Percentiles rank a stretch among this genome's conserved stretches.
Conservation (phyloP, 2,329 filamentous ascomycete species). For the Colletotrichum magnum region DNA sequence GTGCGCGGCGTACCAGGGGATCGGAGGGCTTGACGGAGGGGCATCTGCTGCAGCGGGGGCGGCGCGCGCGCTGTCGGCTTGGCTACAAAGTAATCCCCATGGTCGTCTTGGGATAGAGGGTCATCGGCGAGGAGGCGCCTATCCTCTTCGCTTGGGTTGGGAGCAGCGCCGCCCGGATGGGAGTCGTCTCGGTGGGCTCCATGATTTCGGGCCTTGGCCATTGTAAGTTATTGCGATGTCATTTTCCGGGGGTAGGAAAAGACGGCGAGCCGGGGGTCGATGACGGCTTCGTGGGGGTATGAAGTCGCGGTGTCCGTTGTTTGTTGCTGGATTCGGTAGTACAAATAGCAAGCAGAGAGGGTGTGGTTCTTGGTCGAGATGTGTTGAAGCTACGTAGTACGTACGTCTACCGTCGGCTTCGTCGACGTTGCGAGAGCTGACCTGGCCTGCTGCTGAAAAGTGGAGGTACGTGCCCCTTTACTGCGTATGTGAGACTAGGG, state of each 20-base stretch:
- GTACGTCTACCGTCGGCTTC: slow-evolving; percentile 25
- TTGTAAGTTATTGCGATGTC: slow-evolving; percentile 43
- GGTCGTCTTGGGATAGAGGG: slow-evolving; percentile 41
- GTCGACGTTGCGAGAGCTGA: slow-evolving; percentile 40
- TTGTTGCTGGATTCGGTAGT: background rate
- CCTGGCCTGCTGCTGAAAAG: slow-evolving; percentile 15
- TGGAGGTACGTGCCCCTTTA: slow-evolving; percentile 28
- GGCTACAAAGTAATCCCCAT: slow-evolving; percentile 29
- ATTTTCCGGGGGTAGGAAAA: slow-evolving; percentile 33
- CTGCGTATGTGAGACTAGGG: slow-evolving; percentile 16
- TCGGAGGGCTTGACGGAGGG: slow-evolving; percentile 39
- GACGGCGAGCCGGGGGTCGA: background rate
- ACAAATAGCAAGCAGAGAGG: background rate
- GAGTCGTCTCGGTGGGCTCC: slow-evolving; percentile 40
- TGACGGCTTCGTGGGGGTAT: slow-evolving; percentile 3
- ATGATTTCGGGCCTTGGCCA: slow-evolving; percentile 42
- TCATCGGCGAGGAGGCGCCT: slow-evolving; percentile 44
- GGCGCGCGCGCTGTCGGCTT: slow-evolving; percentile 14
- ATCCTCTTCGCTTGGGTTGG: slow-evolving; percentile 42
- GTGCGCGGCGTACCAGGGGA: slow-evolving; percentile 69
- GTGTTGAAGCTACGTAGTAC: background rate
- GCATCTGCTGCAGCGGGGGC: slow-evolving; percentile 1
- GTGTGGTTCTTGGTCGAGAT: background rate
- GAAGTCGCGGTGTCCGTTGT: slow-evolving; percentile 11
- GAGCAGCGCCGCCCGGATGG: slow-evolving; percentile 35